Evolutionary conservation across 2,329 filamentous ascomycete genomes (phyloP).

Genomic region (Fusarium ramigenum): DNA sequence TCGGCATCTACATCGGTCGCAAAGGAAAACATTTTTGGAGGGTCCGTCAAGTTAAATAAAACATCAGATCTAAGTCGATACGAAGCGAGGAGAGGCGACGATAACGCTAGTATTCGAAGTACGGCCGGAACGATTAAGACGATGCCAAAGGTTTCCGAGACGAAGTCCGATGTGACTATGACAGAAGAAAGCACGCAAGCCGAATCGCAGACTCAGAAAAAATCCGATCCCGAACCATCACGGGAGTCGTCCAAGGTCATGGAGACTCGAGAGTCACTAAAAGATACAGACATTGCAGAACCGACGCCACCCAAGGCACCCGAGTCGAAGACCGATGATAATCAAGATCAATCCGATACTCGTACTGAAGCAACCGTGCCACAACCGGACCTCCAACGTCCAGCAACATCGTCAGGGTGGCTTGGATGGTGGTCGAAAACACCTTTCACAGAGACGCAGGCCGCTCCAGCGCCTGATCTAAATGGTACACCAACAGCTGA

Average conservation of each 20-base stretch:
- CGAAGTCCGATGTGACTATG: slow-evolving; percentile 30
- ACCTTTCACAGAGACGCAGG: slow-evolving; percentile 40
- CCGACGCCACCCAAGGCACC: slow-evolving; percentile 2
- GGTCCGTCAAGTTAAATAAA: slow-evolving; percentile 58
- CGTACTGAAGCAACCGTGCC: neutral
- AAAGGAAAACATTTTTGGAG: slow-evolving; percentile 68
- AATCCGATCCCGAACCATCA: neutral
- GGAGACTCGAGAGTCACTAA: slow-evolving; percentile 1
- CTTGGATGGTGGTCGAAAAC: slow-evolving; percentile 60
- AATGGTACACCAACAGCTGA: slow-evolving; percentile 28
- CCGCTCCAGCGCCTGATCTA: neutral
- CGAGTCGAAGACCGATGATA: neutral
- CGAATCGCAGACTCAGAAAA: slow-evolving; percentile 11
- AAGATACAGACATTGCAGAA: neutral
- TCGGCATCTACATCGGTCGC: slow-evolving; percentile 68
- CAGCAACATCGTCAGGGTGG: slow-evolving; percentile 59
- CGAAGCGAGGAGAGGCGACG: slow-evolving; percentile 54
- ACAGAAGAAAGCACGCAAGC: slow-evolving; percentile 23
- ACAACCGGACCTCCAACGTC: slow-evolving; percentile 12
- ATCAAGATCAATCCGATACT: neutral
- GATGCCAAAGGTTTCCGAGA: slow-evolving; percentile 41
- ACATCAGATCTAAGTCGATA: slow-evolving; percentile 62
- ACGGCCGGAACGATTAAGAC: slow-evolving; percentile 33
- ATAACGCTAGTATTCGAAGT: slow-evolving; percentile 45
- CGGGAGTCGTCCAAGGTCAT: neutral